These are phyloP conservation scores for Nyssa sinensis DNA, from an alignment of 148 eudicot species.

Conservation along the genomic window DNA sequence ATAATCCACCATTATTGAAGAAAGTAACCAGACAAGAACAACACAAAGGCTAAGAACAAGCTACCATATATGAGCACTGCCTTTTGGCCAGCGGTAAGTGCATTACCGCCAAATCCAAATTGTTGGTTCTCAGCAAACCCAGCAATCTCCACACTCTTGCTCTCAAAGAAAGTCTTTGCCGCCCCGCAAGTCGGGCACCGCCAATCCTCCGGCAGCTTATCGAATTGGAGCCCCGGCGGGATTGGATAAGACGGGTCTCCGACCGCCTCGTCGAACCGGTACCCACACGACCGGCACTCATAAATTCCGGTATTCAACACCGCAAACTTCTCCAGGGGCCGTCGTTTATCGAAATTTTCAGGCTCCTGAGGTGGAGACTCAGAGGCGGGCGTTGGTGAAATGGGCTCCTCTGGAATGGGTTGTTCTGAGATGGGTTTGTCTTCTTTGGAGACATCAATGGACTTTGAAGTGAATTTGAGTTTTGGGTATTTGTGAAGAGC, in stretches of 20 bases:
- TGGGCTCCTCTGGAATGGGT: conserved; percentile 28
- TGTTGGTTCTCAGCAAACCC: conserved; percentile 98
- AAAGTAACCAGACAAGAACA: conserved; percentile 91
- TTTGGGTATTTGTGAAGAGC: conserved; percentile 21
- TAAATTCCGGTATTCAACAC: conserved; percentile 86
- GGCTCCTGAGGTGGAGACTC: conserved; percentile 4
- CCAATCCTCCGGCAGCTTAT: conserved; percentile 89
- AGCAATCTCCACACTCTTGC: conserved; percentile 96
- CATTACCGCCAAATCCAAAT: conserved; percentile 88
- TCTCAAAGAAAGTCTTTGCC: conserved; percentile 78
- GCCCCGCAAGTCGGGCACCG: conserved; percentile 97
- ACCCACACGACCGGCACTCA: conserved; percentile 95
- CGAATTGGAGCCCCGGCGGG: conserved; percentile 81
- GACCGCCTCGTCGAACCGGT: conserved; percentile 52
- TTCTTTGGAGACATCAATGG: conserved; percentile 81
- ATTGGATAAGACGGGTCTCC: conserved; percentile 88
- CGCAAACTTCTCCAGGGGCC: conserved; percentile 85
- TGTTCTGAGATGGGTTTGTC: conserved; percentile 63
- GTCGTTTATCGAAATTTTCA: conserved; percentile 39
- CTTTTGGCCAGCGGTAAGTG: conserved; percentile 92
- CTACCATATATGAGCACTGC: conserved; percentile 80
- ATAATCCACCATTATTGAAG: conserved; percentile 48
- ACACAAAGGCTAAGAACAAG: conserved; percentile 61
- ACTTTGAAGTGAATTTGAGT: conserved; percentile 32
- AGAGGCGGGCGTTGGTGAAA: conserved; percentile 23